Base-by-base conservation (phyloP, 306 rosid species). In the Dalbergia oliveri region DNA sequence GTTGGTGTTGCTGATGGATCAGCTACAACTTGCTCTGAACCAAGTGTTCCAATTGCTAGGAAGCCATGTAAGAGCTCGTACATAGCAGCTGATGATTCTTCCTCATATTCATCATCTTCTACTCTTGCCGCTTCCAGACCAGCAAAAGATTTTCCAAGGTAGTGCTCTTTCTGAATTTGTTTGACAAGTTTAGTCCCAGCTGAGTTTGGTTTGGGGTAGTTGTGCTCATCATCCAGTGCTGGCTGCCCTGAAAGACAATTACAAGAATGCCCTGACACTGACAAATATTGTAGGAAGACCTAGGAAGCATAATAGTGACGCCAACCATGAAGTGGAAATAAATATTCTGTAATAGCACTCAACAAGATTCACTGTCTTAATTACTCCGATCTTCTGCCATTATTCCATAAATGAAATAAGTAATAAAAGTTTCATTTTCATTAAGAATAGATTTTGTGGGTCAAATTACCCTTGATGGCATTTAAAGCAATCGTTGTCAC, bases 11-110 rank as follows among this genome's bases (percentile, higher is more conserved):
- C 82, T 50, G 93, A 86, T 57, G 92, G 89, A 63, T 88, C 87
- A 4, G 83, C 62, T 26, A 81, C 68, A 12, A 82, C 75, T 72
- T 93, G 94, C 9, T 91, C 97, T 5, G 92, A 83, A 15, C 98
- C 98, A 53, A 95, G 94, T 23, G 99, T 95, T 66, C 99, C 99
- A 14, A 95, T 93, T 8, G 99, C 96, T 15, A 95, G 86, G 75
- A 95, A 95, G n/a, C 99, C 99, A 49, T 93, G 98, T 83, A 93
- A 95, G 86, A 90, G 87, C 74, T 82, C 54, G 4, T 49, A 86
- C 65, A 90, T 85, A 16, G 81, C 83, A 64, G 80, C 82, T 11
- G n/a, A 4, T 0, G 89, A 56, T 75, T 89, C 97, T 8, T 85
- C 90, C 9, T 89, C 93, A 44, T 15, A 41, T n/a, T 91, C 77